Evolutionary conservation across 1,284 basidiomycete species (phyloP).

Genomic region (Ceraceosorus guamensis): DNA sequence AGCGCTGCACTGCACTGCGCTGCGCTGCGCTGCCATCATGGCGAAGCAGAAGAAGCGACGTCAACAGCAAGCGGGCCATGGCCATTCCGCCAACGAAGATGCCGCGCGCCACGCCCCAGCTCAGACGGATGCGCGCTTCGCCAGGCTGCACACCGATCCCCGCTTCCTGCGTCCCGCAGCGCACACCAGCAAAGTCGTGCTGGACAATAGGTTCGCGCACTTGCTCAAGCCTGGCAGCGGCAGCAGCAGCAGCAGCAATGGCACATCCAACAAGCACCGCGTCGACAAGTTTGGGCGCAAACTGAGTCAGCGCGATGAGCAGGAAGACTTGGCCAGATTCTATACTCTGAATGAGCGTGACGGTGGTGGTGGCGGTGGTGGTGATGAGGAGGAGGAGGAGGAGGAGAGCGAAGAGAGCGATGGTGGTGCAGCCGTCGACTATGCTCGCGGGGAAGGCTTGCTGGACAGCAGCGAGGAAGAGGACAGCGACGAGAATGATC

Average conservation of each 20-base stretch:
- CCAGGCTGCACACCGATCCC: constrained; percentile 79
- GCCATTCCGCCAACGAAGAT: not conserved
- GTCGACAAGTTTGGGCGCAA: constrained; percentile 89
- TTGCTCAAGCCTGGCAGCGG: constrained; percentile 59
- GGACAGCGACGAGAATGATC: constrained; percentile 59
- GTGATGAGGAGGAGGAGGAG: constrained; percentile 17
- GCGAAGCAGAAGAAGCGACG: no score
- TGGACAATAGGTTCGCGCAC: constrained; percentile 89
- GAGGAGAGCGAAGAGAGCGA: constrained; percentile 11
- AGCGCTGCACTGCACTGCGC: no score
- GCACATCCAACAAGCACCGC: constrained; percentile 46
- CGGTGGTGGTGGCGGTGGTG: constrained; percentile 11
- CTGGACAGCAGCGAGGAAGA: constrained; percentile 27
- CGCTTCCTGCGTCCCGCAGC: constrained; percentile 79
- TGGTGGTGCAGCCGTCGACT: constrained; percentile 57
- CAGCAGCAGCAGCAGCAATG: constrained; percentile 9
- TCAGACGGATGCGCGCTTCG: constrained; percentile 57
- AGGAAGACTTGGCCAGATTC: constrained; percentile 26
- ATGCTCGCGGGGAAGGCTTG: constrained; percentile 66
- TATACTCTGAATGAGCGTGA: constrained; percentile 44
- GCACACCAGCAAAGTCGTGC: constrained; percentile 70
- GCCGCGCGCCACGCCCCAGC: constrained; percentile 13
- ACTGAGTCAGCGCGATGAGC: constrained; percentile 45
- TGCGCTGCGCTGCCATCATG: no score
- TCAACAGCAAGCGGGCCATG: not conserved